Evolutionary conservation across 169 alveolate genomes (phyloP), one percentile per base, ranked within the genome.

Genomic region (Theileria orientalis): DNA sequence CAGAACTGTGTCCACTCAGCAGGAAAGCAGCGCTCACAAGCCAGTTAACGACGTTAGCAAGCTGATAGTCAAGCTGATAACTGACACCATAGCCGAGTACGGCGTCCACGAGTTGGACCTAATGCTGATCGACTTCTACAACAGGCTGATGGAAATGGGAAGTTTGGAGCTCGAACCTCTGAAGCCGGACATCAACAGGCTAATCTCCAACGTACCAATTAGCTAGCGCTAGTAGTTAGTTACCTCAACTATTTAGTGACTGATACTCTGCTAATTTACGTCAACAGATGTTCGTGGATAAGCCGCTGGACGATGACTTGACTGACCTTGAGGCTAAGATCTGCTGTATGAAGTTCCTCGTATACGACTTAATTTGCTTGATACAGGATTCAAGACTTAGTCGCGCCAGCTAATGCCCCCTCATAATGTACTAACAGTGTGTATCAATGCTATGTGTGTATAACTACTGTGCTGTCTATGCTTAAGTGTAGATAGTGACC

Each of bases 1-100:
- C n/a, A n/a, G n/a, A n/a, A n/a, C n/a, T n/a, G n/a, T n/a, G n/a
- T n/a, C n/a, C n/a, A n/a, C n/a, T n/a, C n/a, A n/a, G n/a, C n/a
- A n/a, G n/a, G n/a, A n/a, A n/a, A n/a, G n/a, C n/a, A n/a, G n/a
- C n/a, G n/a, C n/a, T n/a, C n/a, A n/a, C n/a, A n/a, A n/a, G n/a
- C n/a, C n/a, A n/a, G n/a, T n/a, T 42, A 59, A 21, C 7, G 44
- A 32, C 7, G 19, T 14, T 9, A 59, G 32, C 25, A n/a, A n/a
- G n/a, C n/a, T n/a, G n/a, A 59, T 59, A 59, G 37, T 21, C 25
- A 32, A 40, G 3, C 69, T 59, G 14, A 59, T 59, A 27, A 21
- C 69, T 19, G 69, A 59, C 49, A 35, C 25, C 21, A 9, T 59
- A 21, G 29, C 37, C n/a, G 69, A 59, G 47, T 59, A 59, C n/a